Percentiles rank a stretch among this genome's conserved stretches.
phyloP scores from a whole-genome alignment of 192 early-diverging fungal species.

The Phlyctochytrium arcticum region DNA sequence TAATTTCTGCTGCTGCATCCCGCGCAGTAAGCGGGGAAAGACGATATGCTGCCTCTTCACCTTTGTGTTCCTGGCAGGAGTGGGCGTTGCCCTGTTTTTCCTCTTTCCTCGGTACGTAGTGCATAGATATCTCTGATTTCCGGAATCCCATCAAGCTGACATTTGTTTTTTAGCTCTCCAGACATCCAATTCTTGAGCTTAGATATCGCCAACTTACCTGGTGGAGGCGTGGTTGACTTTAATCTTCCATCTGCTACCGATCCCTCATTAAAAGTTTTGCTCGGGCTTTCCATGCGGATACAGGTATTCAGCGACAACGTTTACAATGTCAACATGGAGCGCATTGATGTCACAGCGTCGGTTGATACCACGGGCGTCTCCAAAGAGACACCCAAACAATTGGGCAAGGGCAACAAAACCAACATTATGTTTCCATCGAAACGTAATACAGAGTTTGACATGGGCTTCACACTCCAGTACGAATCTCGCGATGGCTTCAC shows the following conservation, averaged over 20 bases:
- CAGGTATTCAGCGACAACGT: background rate
- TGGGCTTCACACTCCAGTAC: slow-evolving; percentile 28
- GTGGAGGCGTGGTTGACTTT: background rate
- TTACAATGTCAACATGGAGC: background rate
- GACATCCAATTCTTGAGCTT: background rate
- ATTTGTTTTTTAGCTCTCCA: slow-evolving; percentile 3
- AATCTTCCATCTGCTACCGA: background rate
- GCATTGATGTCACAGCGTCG: slow-evolving; percentile 1
- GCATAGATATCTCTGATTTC: background rate
- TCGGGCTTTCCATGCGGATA: slow-evolving; percentile 2
- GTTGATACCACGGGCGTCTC: background rate
- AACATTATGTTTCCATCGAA: slow-evolving; percentile 24
- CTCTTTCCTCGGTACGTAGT: slow-evolving; percentile 5
- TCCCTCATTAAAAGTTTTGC: background rate
- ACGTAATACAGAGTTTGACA: slow-evolving; percentile 10
- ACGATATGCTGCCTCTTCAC: background rate
- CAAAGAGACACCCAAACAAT: background rate
- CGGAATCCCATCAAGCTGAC: too few species aligned
- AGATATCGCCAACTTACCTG: background rate
- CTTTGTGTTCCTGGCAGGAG: background rate
- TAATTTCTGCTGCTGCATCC: slow-evolving; percentile 3
- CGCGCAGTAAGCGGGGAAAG: slow-evolving; percentile 11
- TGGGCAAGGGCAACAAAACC: slow-evolving; percentile 15
- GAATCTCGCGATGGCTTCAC: slow-evolving; percentile 10
- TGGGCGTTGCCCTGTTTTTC: background rate